These are phyloP conservation scores for Phaeosphaeria sp. DNA, from an alignment of 2,329 filamentous ascomycete genomes.

Conservation along the genomic window DNA sequence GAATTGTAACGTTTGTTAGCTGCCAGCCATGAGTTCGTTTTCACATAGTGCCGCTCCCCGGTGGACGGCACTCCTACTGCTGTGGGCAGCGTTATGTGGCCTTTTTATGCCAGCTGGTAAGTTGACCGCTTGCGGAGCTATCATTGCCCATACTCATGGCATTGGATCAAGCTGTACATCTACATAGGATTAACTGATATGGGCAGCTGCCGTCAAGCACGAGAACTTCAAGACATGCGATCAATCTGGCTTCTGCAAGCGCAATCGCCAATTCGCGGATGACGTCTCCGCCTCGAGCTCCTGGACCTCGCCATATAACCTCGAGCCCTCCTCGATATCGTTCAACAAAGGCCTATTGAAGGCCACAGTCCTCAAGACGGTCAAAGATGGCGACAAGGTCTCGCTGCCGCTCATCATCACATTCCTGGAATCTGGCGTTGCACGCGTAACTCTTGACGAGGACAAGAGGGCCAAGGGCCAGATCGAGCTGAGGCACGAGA, in stretches of 20 bases:
- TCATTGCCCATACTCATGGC: not conserved
- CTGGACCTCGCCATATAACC: constrained; percentile 82
- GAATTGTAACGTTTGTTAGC: constrained; percentile 17
- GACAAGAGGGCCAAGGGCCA: constrained; percentile 88
- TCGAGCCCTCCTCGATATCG: constrained; percentile 73
- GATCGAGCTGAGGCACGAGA: constrained; percentile 85
- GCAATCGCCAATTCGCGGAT: constrained; percentile 90
- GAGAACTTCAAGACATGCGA: constrained; percentile 97
- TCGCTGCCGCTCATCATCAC: constrained; percentile 83
- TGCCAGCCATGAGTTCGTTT: constrained; percentile 37
- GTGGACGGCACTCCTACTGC: constrained; percentile 64
- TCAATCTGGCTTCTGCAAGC: constrained; percentile 96
- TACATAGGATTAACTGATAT: constrained; percentile 9
- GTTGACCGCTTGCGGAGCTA: constrained; percentile 20
- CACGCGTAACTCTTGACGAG: constrained; percentile 88
- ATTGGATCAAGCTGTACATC: no score
- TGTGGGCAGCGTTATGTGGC: constrained; percentile 42
- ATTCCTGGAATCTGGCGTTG: constrained; percentile 88
- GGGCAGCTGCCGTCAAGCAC: constrained; percentile 82
- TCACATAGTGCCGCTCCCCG: constrained; percentile 55
- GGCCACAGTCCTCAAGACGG: constrained; percentile 81
- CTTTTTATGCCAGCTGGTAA: constrained; percentile 47
- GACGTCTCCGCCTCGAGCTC: constrained; percentile 69
- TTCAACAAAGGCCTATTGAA: constrained; percentile 83
- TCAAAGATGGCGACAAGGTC: constrained; percentile 72